Evolutionary conservation across 1,139 yeast genomes (phyloP), one percentile per base, ranked within the genome.

Genomic region (Geotrichum bryndzae): DNA sequence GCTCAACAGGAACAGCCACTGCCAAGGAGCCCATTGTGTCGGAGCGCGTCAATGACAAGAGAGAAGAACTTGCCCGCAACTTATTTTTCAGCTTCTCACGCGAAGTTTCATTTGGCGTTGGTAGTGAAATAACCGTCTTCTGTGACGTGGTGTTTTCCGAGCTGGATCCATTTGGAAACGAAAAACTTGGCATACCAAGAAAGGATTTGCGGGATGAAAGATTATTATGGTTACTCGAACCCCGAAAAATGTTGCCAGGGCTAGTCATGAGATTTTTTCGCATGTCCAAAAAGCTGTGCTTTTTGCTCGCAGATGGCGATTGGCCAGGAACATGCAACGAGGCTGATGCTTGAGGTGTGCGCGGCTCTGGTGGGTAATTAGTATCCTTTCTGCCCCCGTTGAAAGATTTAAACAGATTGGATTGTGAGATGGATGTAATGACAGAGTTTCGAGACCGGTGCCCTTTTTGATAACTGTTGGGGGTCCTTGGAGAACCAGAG

Each of bases 101-200:
- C 13, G 87, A 81, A 15, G 79, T 79, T 48, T 80, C 81, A 61
- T 81, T 82, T 7, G 86, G 85, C 1, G 81, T 77, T 0, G 88
- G 88, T 62, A 82, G 71, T 2, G 88, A 84, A n/a, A 84, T 84
- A 72, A 77, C 76, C 3, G 77, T 66, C 60, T 73, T 75, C 27
- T 22, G 54, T 23, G 31, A 41, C 8, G 13, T 45, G 1, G n/a
- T 13, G 15, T 18, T 22, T 4, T 48, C 57, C 11, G 41, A 46
- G 25, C 51, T 48, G 31, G 48, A 31, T 11, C 25, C 41, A 33
- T 53, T 58, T 38, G 54, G 57, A 23, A 48, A 57, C 18, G 56
- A 29, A 22, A 45, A 56, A 41, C 46, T 31, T n/a, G 58, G 54
- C 50, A 51, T 53, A 13, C 61, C 61, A 13, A 58, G 54, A 45